Evolutionary conservation across 2,329 filamentous ascomycete genomes (phyloP), one percentile per base, ranked within the genome.

Genomic region (Aspergillus spinulosporus): DNA sequence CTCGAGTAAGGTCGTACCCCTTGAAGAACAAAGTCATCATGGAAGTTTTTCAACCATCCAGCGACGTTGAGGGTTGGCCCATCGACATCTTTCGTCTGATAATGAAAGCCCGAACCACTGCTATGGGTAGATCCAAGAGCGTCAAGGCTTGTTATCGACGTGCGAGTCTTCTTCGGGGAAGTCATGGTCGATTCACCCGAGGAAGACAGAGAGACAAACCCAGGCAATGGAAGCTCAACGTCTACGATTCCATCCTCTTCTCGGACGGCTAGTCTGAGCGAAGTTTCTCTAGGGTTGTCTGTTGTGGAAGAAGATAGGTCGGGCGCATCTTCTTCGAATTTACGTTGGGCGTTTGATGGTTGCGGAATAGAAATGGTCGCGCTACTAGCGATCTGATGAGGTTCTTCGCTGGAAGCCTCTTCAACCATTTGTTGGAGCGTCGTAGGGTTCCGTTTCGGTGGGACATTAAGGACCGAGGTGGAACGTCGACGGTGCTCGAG

Each of bases 231-330:
- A 45, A 85, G 77, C 56, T 84, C 81, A 49, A 85, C 82, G 62
- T 85, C 83, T 31, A 85, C 80, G n/a, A 85, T 78, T 1, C 83
- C 83, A 61, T 85, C 83, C 29, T 80, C 78, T 45, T 80, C 77
- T 43, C 81, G 80, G n/a, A 83, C 79, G 0, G 79, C 82, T 15
- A 84, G 64, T 62, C 82, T 83, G 51, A 83, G 62, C 6, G 75
- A 76, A 8, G 77, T 76, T 43, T 79, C 77, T 45, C 76, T 69
- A 5, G 62, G 59, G 54, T 73, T 65, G 32, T 71, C 67, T 4
- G 59, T 63, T 32, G 66, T 61, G 6, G 67, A 66, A 21, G 63
- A 67, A 21, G 21, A 21, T 32, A 65, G 59, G 36, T 70, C 68
- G 40, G 60, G 67, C n/a, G 68, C 58, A 42, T 66, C 65, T 46